phyloP scores from a whole-genome alignment of 331 rosid species.

The Pyracantha coccinea region DNA sequence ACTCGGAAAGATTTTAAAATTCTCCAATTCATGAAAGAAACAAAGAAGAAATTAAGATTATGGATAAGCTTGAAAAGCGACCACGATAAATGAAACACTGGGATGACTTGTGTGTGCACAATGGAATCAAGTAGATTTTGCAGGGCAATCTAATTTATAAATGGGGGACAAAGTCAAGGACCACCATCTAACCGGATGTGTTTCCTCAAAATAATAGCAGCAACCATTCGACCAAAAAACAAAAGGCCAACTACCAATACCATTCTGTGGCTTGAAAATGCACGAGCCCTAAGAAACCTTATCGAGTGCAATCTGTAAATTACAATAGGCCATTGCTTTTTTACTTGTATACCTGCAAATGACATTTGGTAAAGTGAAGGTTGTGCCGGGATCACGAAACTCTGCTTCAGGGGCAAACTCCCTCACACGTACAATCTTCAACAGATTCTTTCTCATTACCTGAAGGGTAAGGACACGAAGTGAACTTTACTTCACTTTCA shows the following conservation, averaged over 20 bases:
- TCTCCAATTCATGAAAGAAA: not conserved
- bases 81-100: not conserved
- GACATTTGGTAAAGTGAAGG: constrained; percentile 74
- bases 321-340: not conserved
- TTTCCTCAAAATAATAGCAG: not conserved
- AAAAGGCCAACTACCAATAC: not conserved
- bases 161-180: not conserved
- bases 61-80: not conserved
- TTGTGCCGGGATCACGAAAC: constrained; percentile 47
- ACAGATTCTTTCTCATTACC: constrained; percentile 83
- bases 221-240: not conserved
- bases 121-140: not conserved
- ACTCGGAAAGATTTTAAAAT: not conserved
- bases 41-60: not conserved
- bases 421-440: constrained; percentile 58
- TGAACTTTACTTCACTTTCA: constrained; percentile 13
- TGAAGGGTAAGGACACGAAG: constrained; percentile 29
- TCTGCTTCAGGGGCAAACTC: constrained; percentile 98
- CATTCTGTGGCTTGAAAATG: not conserved
- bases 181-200: not conserved
- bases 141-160: not conserved
- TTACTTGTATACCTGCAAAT: constrained; percentile 65
- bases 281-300: not conserved
- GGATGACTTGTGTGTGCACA: no score
- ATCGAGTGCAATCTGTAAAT: not conserved